Base-by-base conservation (phyloP, 768 basidiomycete species). In the Basidioascus undulatus region DNA sequence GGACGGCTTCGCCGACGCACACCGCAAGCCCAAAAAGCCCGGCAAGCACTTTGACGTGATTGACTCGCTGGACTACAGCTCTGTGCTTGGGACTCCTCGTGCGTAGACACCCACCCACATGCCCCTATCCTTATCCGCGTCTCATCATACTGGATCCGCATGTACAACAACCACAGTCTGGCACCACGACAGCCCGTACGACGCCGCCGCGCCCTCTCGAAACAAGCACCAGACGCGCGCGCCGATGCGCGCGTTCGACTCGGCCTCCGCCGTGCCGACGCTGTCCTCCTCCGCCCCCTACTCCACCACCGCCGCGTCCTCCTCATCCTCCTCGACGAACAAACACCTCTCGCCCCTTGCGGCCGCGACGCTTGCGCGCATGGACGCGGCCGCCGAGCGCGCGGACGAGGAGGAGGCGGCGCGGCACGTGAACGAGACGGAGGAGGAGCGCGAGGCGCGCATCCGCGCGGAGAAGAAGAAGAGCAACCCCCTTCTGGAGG, bases 141-240 rank as follows among this genome's bases (percentile, higher is more conserved):
- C n/a, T n/a, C n/a, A n/a, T n/a, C n/a, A n/a, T n/a, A n/a, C n/a
- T n/a, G n/a, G n/a, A n/a, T n/a, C n/a, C n/a, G n/a, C n/a, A n/a
- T n/a, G n/a, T n/a, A n/a, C n/a, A n/a, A n/a, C n/a, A n/a, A n/a
- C n/a, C n/a, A n/a, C 35, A 45, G 44, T 42, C 36, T 34, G 41
- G 19, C 44, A 45, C 27, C 44, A 45, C 40, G 44, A 45, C 23
- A 38, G 39, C 10, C 39, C 44, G 19, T 45, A 45, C 31, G 44
- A 45, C 33, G 44, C 44, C 21, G 44, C 40, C 16, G 44, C 44
- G 31, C 44, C 44, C 2, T 42, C 40, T 21, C 44, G 44, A 18
- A 45, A 45, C 44, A 5, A 4, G 3, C 16, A 24, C n/a, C 37
- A 37, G 16, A 37, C 35, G 8, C 6, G 12, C 8, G 44, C 44